Evolutionary conservation across 192 early-diverging fungal genomes (phyloP).

Genomic region (Umbelopsis sp.): DNA sequence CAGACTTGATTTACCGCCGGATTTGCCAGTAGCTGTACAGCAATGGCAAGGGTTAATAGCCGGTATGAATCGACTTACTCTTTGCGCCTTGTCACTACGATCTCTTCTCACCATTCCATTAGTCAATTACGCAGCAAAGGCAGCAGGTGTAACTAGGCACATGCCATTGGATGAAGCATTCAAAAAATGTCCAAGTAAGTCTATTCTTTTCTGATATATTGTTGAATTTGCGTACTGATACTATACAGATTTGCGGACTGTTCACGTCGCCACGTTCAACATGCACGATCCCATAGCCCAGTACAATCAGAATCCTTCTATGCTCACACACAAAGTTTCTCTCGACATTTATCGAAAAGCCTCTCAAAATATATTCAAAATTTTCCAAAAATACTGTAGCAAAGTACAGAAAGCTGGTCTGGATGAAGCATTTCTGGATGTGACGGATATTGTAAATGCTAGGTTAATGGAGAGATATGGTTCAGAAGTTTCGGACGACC

Average conservation of each 20-base stretch:
- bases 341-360: constrained; percentile 81
- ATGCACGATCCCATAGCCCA: constrained; percentile 62
- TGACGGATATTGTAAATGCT: constrained; percentile 68
- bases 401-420: constrained; percentile 73
- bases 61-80: constrained; percentile 44
- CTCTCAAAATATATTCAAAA: constrained; percentile 69
- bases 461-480: constrained; percentile 49
- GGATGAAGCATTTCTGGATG: constrained; percentile 91
- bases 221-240: background rate
- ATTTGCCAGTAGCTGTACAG: constrained; percentile 80
- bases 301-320: constrained; percentile 69
- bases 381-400: constrained; percentile 60
- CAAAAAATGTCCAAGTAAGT: constrained; percentile 49
- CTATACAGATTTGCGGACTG: constrained; percentile 61
- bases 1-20: constrained; percentile 64
- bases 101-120: background rate
- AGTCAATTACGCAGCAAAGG: constrained; percentile 87
- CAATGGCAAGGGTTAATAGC: constrained; percentile 91
- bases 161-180: constrained; percentile 51
- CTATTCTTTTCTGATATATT: background rate
- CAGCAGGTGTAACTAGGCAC: constrained; percentile 74
- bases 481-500: constrained; percentile 28
- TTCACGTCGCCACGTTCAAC: constrained; percentile 84
- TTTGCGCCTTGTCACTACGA: background rate
- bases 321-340: constrained; percentile 86